Evolutionary conservation across 805 yeast genomes (phyloP), one percentile per base, ranked within the genome.

Genomic region (Pichia paraexigua): DNA sequence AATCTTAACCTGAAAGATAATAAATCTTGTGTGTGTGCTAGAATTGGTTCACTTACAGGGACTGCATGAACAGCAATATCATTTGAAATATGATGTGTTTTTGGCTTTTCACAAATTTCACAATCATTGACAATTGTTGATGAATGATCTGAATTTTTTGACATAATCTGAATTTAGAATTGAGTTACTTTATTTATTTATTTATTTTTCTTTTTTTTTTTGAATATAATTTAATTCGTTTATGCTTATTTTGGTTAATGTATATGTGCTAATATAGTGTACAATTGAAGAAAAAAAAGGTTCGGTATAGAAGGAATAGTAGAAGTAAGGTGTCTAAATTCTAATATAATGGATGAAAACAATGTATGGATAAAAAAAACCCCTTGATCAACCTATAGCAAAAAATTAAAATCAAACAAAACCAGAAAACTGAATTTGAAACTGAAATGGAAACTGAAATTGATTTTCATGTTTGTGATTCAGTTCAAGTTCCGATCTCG

Each of bases 51-150:
- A 44, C 47, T 43, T 3, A 51, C 55, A 1, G 52, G 51, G 1
- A 56, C 56, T 10, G 56, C 52, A 27, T 48, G 56, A 18, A 56
- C 53, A 9, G 56, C 50, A 2, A 55, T 56, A 22, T 56, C 58
- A 20, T 40, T 44, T 9, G 53, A 44, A 11, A 56, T 41, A 10
- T 51, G 51, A 40, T 56, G 58, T 13, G 53, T 49, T 37, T 55
- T 48, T 2, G 58, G 58, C 12, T 20, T 25, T 30, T 53, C 52
- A 30, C 20, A 24, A 15, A 42, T n/a, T 17, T 50, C 47, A 15
- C n/a, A 35, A n/a, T 35, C 39, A 35, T 35, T 35, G 10, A 35
- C 39, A 35, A 35, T n/a, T 17, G 39, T 35, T 35, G 32, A 47
- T 47, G 49, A 28, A 35, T 43, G 45, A 27, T 20, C 24, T n/a